A percentile compares a stretch with the other conserved stretches of the same genome.
Evolutionary conservation across 495 filamentous ascomycete genomes (phyloP).

Genomic region (Evernia prunastri): DNA sequence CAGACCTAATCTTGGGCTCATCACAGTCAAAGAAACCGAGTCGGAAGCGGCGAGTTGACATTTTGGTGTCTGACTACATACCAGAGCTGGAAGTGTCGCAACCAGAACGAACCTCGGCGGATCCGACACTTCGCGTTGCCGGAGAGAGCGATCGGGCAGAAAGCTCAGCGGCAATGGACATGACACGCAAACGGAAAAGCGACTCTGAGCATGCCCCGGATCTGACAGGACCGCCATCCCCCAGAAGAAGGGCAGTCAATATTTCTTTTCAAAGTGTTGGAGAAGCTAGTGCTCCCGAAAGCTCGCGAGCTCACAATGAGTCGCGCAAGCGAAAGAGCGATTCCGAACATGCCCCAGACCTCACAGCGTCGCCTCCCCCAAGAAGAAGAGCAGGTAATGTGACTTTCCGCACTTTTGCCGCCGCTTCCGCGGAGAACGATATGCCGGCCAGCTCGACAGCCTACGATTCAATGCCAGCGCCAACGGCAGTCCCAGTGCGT

Average conservation of each 20-base stretch:
- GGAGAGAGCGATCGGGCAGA: neutral
- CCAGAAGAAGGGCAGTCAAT: neutral
- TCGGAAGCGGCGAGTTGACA: neutral
- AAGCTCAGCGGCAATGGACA: neutral
- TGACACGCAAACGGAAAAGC: neutral
- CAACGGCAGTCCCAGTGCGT: neutral
- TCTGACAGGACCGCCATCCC: neutral
- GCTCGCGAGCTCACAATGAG: neutral
- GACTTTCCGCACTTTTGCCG: neutral
- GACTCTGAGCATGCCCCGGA: neutral
- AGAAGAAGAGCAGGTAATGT: neutral
- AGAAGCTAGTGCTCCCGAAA: neutral
- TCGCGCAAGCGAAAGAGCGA: neutral
- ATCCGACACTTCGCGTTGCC: neutral
- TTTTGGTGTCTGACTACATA: neutral
- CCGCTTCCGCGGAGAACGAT: neutral
- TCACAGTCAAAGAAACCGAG: conserved; percentile 2
- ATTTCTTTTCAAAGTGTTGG: neutral
- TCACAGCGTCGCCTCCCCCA: neutral
- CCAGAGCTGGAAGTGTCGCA: neutral
- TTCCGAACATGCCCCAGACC: neutral
- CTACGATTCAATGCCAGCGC: neutral
- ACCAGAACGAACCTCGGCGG: neutral
- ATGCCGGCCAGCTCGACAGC: neutral
- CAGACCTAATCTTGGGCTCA: conserved; percentile 23